Percentiles rank a stretch among this genome's conserved stretches.
Conservation (phyloP, 768 basidiomycete genomes). For the Tylopilus felleus region DNA sequence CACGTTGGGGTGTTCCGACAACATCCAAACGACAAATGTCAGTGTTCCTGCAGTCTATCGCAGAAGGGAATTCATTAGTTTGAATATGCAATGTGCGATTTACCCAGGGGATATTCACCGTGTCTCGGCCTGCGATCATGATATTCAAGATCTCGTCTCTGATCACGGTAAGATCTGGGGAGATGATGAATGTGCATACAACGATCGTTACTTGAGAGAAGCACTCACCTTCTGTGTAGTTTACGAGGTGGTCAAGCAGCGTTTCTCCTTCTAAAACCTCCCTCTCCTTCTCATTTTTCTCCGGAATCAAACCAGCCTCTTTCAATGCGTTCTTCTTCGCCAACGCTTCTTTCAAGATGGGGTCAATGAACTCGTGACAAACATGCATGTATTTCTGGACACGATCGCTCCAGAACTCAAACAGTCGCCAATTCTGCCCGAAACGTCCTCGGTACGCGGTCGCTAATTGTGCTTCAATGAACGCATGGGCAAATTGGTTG, state of each 20-base stretch:
- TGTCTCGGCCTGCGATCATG: constrained; percentile 36
- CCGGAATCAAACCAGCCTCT: constrained; percentile 20
- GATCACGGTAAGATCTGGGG: constrained; percentile 29
- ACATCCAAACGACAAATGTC: constrained; percentile 28
- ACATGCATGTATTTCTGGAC: constrained; percentile 43
- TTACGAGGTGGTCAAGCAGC: constrained; percentile 30
- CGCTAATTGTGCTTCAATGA: constrained; percentile 45
- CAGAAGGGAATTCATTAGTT: not conserved
- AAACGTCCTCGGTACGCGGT: constrained; percentile 38
- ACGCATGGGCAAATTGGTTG: constrained; percentile 44
- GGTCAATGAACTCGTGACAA: constrained; percentile 50
- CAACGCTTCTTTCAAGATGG: constrained; percentile 48
- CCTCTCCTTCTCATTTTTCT: constrained; percentile 1
- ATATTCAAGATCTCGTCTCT: constrained; percentile 38
- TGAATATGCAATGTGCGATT: not conserved
- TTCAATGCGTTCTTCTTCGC: constrained; percentile 32
- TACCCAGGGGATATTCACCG: constrained; percentile 13
- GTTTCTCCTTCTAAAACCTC: constrained; percentile 24
- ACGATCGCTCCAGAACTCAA: constrained; percentile 51
- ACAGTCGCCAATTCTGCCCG: constrained; percentile 48
- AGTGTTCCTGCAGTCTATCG: constrained; percentile 31
- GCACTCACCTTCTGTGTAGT: constrained; percentile 25
- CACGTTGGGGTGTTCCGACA: constrained; percentile 29
- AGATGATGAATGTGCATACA: not conserved
- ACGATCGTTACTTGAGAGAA: not conserved